Evolutionary conservation across 1,284 basidiomycete genomes (phyloP), one percentile per base, ranked within the genome.

Genomic region (Fomes fomentarius): DNA sequence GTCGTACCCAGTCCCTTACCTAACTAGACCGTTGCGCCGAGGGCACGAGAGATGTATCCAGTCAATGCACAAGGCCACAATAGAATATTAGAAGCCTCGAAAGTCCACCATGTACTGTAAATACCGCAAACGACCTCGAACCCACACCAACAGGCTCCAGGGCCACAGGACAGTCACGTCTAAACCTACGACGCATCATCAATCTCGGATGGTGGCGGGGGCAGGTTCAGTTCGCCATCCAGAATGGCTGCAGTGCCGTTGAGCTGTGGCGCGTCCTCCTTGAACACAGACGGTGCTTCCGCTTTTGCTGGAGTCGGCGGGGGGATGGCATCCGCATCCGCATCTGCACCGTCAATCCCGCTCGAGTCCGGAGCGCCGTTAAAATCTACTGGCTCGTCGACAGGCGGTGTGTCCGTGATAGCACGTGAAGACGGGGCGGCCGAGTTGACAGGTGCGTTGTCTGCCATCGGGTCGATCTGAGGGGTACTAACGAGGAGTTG

Each of bases 391-490:
- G 47, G 47, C 19, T 54, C 47, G 5, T 35, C 35, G 28, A 41
- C 53, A n/a, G 41, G 37, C 21, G 38, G 30, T 48, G 45, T 53
- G 46, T 56, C 59, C n/a, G 49, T 33, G 34, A 51, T 38, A n/a
- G 50, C 33, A 21, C 38, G 21, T 15, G 26, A 28, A 21, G 26
- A 19, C 12, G 46, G 42, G 10, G 3, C 15, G 54, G 41, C 11
- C 40, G 2, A 33, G 49, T 26, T 9, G 38, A 37, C 17, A 10
- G 52, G 50, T 5, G 59, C 37, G 39, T 57, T 49, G 30, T 54
- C 53, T 28, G 47, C 47, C 53, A 54, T 54, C 17, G 53, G 53
- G 42, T 54, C 53, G 17, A 54, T 24, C 35, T 43, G 41, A 3
- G 52, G 52, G 2, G 43, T 24, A 37, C 25, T 26, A 8, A 26